Evolutionary conservation across 1,284 basidiomycete species (phyloP), one percentile per base, ranked within the genome.

Genomic region (Marasmius tenuissimus): DNA sequence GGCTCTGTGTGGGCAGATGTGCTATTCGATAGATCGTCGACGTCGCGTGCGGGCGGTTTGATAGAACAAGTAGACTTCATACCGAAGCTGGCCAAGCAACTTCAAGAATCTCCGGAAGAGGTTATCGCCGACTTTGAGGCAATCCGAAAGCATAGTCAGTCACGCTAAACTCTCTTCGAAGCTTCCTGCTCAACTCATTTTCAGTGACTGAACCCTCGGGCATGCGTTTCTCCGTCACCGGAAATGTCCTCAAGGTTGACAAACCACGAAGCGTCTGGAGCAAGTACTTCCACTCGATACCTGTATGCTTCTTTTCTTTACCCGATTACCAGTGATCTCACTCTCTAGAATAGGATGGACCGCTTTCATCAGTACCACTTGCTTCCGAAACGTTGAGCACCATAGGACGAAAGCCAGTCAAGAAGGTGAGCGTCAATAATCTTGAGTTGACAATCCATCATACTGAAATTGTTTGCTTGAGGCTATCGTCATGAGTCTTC

Each of bases 401-500:
- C 10, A 74, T 96, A 9, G 96, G 97, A 39, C 81, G 81, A 69
- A 81, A 87, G 18, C 94, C 96, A 0, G 72, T 81, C 10, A 87
- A 83, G 71, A 92, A 89, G 80, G 92, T 92, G 60, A 52, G 59
- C 20, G 5, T 40, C 49, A 38, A 38, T 57, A 18, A 37, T 20
- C 40, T 35, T 33, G 27, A 39, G 7, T 60, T 37, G 12, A 37
- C 34, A 33, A 51, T 56, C 34, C 22, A 27, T n/a, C 2, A 56
- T 52, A 65, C 48, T 59, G 64, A 39, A 68, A n/a, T 53, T 48
- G 50, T 60, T 37, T 59, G 45, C 42, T 48, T 57, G 70, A 95
- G 88, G 93, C 92, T 20, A 81, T 94, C 42, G 84, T 99, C 45
- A 91, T 96, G 72, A 88, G 93, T 62, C 82, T 99, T 67, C 90